Evolutionary conservation across 768 basidiomycete species (phyloP).

Genomic region (Leucocoprinus leucothites): DNA sequence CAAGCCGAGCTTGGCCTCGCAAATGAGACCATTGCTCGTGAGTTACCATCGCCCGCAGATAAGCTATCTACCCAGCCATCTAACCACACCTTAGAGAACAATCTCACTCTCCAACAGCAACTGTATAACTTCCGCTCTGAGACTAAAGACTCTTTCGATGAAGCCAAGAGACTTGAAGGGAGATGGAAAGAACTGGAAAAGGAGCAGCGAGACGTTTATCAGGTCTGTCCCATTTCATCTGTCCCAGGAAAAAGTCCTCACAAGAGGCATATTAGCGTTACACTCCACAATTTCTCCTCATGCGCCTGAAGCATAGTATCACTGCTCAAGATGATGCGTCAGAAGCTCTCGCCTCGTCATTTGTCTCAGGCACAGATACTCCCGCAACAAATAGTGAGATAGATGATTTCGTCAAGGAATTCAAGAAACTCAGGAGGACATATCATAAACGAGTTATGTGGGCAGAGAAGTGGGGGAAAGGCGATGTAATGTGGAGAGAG

Average conservation of each 20-base stretch:
- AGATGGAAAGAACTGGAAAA: constrained; percentile 86
- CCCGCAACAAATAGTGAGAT: constrained; percentile 53
- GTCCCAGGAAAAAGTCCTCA: not conserved
- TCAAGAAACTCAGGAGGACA: constrained; percentile 82
- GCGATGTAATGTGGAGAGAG: constrained; percentile 85
- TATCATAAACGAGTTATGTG: constrained; percentile 94
- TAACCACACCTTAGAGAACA: constrained; percentile 51
- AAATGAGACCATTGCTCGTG: constrained; percentile 85
- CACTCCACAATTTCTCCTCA: constrained; percentile 81
- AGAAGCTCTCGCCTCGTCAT: constrained; percentile 79
- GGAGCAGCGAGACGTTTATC: constrained; percentile 86
- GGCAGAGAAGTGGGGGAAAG: constrained; percentile 82
- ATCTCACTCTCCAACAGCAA: constrained; percentile 70
- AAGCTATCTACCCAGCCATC: constrained; percentile 3
- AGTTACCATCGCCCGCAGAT: constrained; percentile 26
- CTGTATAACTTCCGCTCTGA: constrained; percentile 76
- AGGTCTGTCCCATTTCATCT: constrained; percentile 43
- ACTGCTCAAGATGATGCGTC: constrained; percentile 89
- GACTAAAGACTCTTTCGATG: constrained; percentile 84
- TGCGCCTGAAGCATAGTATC: constrained; percentile 84
- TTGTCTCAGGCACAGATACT: constrained; percentile 49
- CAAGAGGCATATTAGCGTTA: constrained; percentile 54
- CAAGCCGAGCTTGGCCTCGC: constrained; percentile 79
- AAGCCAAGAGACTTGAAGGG: constrained; percentile 77
- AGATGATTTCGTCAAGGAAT: constrained; percentile 85